Evolutionary conservation across 1,284 basidiomycete species (phyloP), one percentile per base, ranked within the genome.

Genomic region (Trametes versicolor): DNA sequence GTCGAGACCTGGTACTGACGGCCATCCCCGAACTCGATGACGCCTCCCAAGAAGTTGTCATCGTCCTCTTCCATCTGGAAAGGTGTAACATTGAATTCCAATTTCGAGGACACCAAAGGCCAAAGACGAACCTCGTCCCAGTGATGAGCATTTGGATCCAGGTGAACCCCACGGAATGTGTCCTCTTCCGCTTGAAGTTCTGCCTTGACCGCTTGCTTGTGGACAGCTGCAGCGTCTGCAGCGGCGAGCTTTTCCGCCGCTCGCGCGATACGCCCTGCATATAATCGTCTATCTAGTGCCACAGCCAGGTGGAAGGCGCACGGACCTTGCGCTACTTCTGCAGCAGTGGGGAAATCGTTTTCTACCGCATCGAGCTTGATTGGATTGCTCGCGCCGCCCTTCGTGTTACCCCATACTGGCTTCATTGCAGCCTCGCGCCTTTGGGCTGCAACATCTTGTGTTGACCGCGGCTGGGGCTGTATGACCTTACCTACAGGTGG

Each of bases 21-120:
- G 7, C 95, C 95, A 75, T 98, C 96, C 6, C 89, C 95, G 75
- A 98, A 98, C 76, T 98, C 95, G 72, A 98, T 94, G 45, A 96
- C 91, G 47, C 91, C 93, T 71, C 89, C 92, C 41, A 97, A 79
- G 72, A 95, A 96, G 72, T 95, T 93, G 72, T 95, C 94, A 63
- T 96, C 93, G 69, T 97, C 96, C 76, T 95, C 95, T 79, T 94
- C 90, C 86, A 93, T 90, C 89, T 93, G 71, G 34, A 51, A 23
- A 15, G n/a, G 15, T 47, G 49, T 39, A 63, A 13, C 34, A 62
- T 59, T 34, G 37, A 19, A 17, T 2, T n/a, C 15, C 15, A 32
- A 34, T 47, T 17, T 34, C 17, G 8, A 39, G 37, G 37, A 53
- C 62, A 39, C 49, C 19, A 51, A 43, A 23, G 34, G 52, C 23